Conservation (phyloP, 179 eudicot species). For the Heliamphora pulchella region DNA sequence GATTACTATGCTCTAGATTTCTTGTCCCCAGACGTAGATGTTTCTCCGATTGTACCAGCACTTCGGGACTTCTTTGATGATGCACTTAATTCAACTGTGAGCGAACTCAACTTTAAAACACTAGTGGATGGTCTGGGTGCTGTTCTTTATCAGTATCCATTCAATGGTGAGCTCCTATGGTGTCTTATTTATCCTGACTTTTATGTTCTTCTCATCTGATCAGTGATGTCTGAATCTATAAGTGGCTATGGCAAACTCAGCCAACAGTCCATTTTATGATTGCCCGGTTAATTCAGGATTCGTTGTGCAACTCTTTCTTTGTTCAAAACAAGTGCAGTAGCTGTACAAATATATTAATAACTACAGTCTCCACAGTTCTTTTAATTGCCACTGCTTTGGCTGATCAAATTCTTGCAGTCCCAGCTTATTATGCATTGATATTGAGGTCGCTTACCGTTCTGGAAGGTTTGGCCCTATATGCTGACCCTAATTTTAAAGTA, state of each 20-base stretch:
- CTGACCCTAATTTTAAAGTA: conserved; percentile 96
- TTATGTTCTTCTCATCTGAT: not conserved
- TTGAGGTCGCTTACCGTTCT: conserved; percentile 94
- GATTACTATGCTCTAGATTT: conserved; percentile 92
- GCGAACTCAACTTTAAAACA: conserved; percentile 97
- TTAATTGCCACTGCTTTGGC: conserved; percentile 20
- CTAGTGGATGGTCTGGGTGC: conserved; percentile 95
- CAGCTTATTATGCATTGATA: conserved; percentile 94
- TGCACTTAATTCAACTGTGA: conserved; percentile 86
- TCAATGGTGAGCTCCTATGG: conserved; percentile 62
- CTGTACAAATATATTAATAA: not conserved
- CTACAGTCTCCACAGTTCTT: not conserved
- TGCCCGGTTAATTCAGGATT: not conserved
- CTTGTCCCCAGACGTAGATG: conserved; percentile 86
- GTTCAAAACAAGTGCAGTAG: not conserved
- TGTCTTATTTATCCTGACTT: conserved; percentile 9
- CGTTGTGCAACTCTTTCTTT: not conserved
- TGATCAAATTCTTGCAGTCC: conserved; percentile 52
- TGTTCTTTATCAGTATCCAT: conserved; percentile 90
- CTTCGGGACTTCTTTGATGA: conserved; percentile 86
- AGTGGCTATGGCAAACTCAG: not conserved
- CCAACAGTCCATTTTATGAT: not conserved
- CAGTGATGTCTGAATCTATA: not conserved
- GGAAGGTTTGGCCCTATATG: conserved; percentile 95
- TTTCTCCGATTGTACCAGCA: conserved; percentile 95